Percentiles rank a stretch among this genome's conserved stretches.
phyloP scores from a whole-genome alignment of 2,329 filamentous ascomycete species.

The Ophiostoma perfectum region DNA sequence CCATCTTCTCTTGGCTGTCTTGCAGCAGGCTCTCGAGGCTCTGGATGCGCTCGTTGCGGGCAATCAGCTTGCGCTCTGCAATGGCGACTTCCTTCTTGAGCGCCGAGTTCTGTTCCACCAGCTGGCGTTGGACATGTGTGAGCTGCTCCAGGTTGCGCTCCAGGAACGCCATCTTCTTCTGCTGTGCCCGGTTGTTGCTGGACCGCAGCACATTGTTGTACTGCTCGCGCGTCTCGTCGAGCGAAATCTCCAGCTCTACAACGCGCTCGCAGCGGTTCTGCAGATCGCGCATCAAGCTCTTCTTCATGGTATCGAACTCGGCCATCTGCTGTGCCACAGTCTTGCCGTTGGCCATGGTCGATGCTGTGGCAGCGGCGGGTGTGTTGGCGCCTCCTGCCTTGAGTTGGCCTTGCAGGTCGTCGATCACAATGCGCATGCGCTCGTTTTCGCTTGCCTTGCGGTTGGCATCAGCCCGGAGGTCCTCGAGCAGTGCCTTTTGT shows the following conservation, averaged over 20 bases:
- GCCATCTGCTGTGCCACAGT: slow-evolving; percentile 96
- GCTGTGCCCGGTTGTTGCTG: slow-evolving; percentile 95
- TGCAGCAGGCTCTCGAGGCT: slow-evolving; percentile 87
- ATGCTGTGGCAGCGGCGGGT: slow-evolving; percentile 11
- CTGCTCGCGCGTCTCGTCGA: slow-evolving; percentile 96
- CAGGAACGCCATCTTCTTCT: slow-evolving; percentile 99
- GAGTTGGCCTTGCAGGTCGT: slow-evolving; percentile 69
- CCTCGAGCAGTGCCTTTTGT: slow-evolving; percentile 66
- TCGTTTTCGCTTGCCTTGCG: slow-evolving; percentile 77
- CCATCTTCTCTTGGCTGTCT: slow-evolving; percentile 97
- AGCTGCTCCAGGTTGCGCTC: slow-evolving; percentile 97
- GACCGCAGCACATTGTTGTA: slow-evolving; percentile 97
- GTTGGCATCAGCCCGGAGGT: slow-evolving; percentile 68
- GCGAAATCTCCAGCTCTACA: slow-evolving; percentile 93
- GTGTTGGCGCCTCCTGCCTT: slow-evolving; percentile 55
- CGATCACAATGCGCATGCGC: slow-evolving; percentile 72
- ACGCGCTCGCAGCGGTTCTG: slow-evolving; percentile 98
- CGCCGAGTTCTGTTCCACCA: slow-evolving; percentile 94
- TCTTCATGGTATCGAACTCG: slow-evolving; percentile 99
- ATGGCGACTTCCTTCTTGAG: slow-evolving; percentile 99
- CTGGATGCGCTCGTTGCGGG: slow-evolving; percentile 92
- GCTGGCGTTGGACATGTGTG: slow-evolving; percentile 92
- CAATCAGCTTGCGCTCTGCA: slow-evolving; percentile 93
- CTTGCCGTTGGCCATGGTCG: slow-evolving; percentile 72
- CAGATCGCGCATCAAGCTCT: slow-evolving; percentile 95